These are phyloP conservation scores for Rhizopus sp. DNA, from an alignment of 371 early-diverging fungal genomes.

Conservation along the genomic window DNA sequence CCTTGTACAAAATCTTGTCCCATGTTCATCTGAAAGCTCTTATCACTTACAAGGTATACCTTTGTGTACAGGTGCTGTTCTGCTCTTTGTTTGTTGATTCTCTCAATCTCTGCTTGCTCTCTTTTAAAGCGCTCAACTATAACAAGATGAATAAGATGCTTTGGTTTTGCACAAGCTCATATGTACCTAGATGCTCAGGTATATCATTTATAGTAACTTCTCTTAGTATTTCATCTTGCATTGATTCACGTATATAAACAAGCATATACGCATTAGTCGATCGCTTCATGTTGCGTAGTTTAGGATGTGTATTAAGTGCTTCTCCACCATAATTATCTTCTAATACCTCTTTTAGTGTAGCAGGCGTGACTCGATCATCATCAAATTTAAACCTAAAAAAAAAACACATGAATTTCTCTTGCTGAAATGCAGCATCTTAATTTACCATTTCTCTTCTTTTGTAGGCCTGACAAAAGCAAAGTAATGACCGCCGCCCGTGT, in stretches of 20 bases:
- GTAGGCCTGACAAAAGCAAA: conserved; percentile 87
- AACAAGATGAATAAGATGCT: background rate
- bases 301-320: conserved; percentile 14
- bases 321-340: conserved; percentile 97
- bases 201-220: conserved; percentile 68
- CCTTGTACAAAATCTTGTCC: conserved; percentile 67
- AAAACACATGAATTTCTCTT: background rate
- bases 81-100: conserved; percentile 50
- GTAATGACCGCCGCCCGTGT: conserved; percentile 95
- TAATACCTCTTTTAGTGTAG: conserved; percentile 80
- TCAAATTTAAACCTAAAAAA: conserved; percentile 84
- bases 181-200: conserved; percentile 73
- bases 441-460: conserved; percentile 74
- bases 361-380: conserved; percentile 94
- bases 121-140: conserved; percentile 41
- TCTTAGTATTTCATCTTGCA: conserved; percentile 66
- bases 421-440: background rate
- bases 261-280: conserved; percentile 97
- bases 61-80: conserved; percentile 62
- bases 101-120: conserved; percentile 45
- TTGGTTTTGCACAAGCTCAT: conserved; percentile 17
- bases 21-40: conserved; percentile 58
- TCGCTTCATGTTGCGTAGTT: conserved; percentile 46
- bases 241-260: conserved; percentile 85
- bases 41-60: conserved; percentile 41